Evolutionary conservation across 768 basidiomycete genomes (phyloP), one percentile per base, ranked within the genome.

Genomic region (Xerocomellus chrysenteron): DNA sequence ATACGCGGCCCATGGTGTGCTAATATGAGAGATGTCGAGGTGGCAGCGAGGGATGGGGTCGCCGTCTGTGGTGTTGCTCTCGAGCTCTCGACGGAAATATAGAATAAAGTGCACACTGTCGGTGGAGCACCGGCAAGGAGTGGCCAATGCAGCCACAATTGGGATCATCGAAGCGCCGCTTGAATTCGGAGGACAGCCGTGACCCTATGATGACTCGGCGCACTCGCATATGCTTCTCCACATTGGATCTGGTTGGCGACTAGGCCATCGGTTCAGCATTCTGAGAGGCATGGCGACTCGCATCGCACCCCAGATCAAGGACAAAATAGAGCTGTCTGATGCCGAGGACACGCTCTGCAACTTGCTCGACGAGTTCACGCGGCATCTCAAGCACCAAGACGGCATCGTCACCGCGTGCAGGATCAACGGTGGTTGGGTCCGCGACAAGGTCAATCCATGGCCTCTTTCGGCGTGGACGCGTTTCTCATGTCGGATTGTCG

Each of bases 361-460:
- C 3, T 78, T 95, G n/a, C 79, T 98, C 51, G 86, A 95, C 67
- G 85, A 87, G 55, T 97, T 90, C 68, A 83, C 87, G 7, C 73
- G 69, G 14, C 74, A 81, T 61, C 74, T 88, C 61, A 79, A 77
- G 54, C 69, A 75, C 54, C 76, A 80, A 35, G 78, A 83, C 49
- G 79, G 78, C 11, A 76, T 84, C 21, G 71, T 73, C 5, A 86
- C 84, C 0, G 80, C 83, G 1, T 96, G 96, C 69, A 82, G 97
- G 62, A 91, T 99, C 46, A 97, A 94, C 12, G 97, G 97, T 17
- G 97, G 97, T 19, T 99, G 97, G 97, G 97, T 98, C 44, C 80
- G 97, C 66, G 97, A 99, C 73, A 99, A 99, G 87, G 96, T 94
- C 57, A 63, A 75, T 70, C 28, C 4, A 19, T 37, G 65, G 17